Base-by-base conservation (phyloP, 345 rosid species). In the Arabidopsis thaliana region DNA sequence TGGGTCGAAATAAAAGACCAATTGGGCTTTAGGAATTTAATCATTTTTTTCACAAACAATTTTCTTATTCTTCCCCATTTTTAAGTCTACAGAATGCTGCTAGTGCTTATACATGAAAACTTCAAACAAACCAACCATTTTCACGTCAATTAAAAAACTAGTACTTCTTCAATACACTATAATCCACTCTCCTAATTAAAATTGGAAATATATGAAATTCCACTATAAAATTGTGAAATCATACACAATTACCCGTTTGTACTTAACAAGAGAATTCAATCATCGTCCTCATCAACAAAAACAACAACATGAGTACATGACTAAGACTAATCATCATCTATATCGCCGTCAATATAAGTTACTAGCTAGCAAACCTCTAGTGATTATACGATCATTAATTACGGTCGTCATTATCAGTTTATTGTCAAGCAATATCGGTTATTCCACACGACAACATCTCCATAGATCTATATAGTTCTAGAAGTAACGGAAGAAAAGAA, bases 11-110 rank as follows among this genome's bases (percentile, higher is more conserved):
- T 45, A 22, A 25, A 32, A 44, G 3, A 45, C 24, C n/a, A 56
- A 23, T 34, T 65, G 66, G 78, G 78, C 72, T 74, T 44, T 56
- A 73, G 7, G 34, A 61, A 61, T 14, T 20, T 16, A 14, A 38
- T 71, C 20, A 4, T 36, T 20, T 22, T 10, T 22, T 16, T 16
- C 20, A 16, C 2, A 12, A 11, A 20, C 5, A 41, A 4, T 0
- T n/a, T 41, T 55, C 6, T 9, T n/a, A 20, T 46, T 23, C 22
- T 8, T 38, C 33, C 28, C 6, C 37, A 67, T 23, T 38, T 49
- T 14, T 0, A 11, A 46, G 16, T 42, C 48, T 32, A 49, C 34
- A 14, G 13, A 25, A 13, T 40, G 34, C 23, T 41, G 20, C 20
- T 16, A 16, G 20, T 16, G 20, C 9, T 38, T 23, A 5, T 57